These are phyloP conservation scores for Boletus insuetus DNA, from an alignment of 768 basidiomycete species.

Conservation along the genomic window DNA sequence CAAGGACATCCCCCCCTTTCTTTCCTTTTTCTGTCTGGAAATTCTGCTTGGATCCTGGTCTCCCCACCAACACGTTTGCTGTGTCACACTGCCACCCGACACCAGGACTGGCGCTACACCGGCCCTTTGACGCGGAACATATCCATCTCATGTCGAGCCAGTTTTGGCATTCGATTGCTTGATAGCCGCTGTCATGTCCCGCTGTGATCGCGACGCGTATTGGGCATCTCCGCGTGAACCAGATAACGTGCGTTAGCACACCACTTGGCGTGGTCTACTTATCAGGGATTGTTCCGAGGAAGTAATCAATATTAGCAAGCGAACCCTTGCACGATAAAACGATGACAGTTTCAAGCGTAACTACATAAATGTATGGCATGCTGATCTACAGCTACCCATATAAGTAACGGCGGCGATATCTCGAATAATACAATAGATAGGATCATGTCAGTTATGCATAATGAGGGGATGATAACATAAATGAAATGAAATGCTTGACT, in stretches of 20 bases:
- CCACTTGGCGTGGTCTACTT: neutral
- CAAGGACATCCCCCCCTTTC: neutral
- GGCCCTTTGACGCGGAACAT: conserved; percentile 1
- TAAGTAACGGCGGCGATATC: neutral
- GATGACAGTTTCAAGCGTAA: neutral
- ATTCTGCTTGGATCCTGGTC: neutral
- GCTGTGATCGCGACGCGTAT: neutral
- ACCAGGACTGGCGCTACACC: neutral
- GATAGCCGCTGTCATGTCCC: neutral
- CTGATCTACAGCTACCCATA: neutral
- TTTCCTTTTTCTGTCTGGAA: neutral
- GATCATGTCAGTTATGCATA: neutral
- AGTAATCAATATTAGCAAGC: neutral
- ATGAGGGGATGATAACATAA: conserved; percentile 7
- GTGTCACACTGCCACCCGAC: neutral
- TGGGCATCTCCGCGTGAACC: neutral
- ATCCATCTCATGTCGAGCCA: neutral
- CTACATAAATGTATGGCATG: neutral
- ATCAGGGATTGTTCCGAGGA: neutral
- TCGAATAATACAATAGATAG: conserved; percentile 5
- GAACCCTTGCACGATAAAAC: neutral
- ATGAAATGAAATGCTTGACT: conserved; percentile 8
- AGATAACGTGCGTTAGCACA: neutral
- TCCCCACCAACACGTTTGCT: conserved; percentile 15
- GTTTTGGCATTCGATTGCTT: neutral